A percentile compares a stretch with the other conserved stretches of the same genome.
Conservation (phyloP, 2,329 filamentous ascomycete species). For the Orbilia oligospora region DNA sequence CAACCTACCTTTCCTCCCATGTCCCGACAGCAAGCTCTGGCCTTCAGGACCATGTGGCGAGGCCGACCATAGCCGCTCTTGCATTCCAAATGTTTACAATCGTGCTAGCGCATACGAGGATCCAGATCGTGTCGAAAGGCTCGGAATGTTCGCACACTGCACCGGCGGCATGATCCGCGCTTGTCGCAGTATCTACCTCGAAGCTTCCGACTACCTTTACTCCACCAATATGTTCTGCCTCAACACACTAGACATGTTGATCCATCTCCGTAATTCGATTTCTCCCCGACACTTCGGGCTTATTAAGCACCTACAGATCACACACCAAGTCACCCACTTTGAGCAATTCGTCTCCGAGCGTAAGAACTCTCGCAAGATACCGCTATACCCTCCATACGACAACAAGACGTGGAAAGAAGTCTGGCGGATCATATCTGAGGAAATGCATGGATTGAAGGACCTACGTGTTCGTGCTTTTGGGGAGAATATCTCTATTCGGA, state of each 20-base stretch:
- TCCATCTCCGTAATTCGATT: slow-evolving; percentile 57
- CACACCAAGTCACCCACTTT: slow-evolving; percentile 54
- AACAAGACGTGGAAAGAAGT: slow-evolving; percentile 60
- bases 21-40: slow-evolving; percentile 33
- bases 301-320: slow-evolving; percentile 54
- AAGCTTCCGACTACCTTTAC: slow-evolving; percentile 58
- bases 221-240: slow-evolving; percentile 58
- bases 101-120: slow-evolving; percentile 48
- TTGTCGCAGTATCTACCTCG: slow-evolving; percentile 52
- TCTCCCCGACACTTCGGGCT: slow-evolving; percentile 52
- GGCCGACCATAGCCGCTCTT: slow-evolving; percentile 37
- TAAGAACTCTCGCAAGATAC: slow-evolving; percentile 54
- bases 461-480: slow-evolving; percentile 49
- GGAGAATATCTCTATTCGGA: slow-evolving; percentile 45
- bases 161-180: slow-evolving; percentile 42
- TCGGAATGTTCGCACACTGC: slow-evolving; percentile 39
- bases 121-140: slow-evolving; percentile 30
- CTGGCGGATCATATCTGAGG: slow-evolving; percentile 52
- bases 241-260: slow-evolving; percentile 57
- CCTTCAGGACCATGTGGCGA: slow-evolving; percentile 13
- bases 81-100: slow-evolving; percentile 32
- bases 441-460: slow-evolving; percentile 55
- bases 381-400: slow-evolving; percentile 58
- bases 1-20: slow-evolving; percentile 25
- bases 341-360: slow-evolving; percentile 58